Conservation (phyloP, 495 filamentous ascomycete genomes). For the Copromyces sp. region DNA sequence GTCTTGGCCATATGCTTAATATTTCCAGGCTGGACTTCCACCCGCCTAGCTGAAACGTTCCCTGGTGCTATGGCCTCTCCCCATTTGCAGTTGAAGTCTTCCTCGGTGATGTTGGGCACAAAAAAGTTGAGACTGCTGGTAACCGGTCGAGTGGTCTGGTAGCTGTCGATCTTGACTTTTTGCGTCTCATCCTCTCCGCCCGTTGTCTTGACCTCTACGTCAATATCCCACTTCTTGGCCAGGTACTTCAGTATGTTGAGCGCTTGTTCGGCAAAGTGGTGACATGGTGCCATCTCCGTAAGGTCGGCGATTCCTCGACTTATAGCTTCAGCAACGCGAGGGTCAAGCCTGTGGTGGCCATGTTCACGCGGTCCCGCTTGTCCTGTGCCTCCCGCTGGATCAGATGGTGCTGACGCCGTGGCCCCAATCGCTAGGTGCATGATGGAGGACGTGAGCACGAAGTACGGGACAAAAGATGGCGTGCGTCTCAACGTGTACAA, state of each 20-base stretch:
- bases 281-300: slow-evolving; percentile 46
- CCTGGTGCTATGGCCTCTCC: slow-evolving; percentile 4
- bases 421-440: slow-evolving; percentile 47
- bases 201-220: slow-evolving; percentile 29
- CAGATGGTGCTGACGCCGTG: slow-evolving; percentile 7
- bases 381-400: background rate
- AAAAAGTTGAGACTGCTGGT: slow-evolving; percentile 43
- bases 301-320: slow-evolving; percentile 40
- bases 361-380: slow-evolving; percentile 9
- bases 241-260: slow-evolving; percentile 48
- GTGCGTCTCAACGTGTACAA: slow-evolving; percentile 50
- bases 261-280: slow-evolving; percentile 47
- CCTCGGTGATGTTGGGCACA: slow-evolving; percentile 33
- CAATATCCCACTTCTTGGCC: slow-evolving; percentile 46
- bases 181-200: background rate
- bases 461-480: slow-evolving; percentile 48
- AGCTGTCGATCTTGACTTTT: slow-evolving; percentile 6
- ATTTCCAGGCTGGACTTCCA: slow-evolving; percentile 1
- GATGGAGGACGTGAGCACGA: slow-evolving; percentile 47
- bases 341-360: slow-evolving; percentile 14
- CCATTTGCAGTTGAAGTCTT: slow-evolving; percentile 32
- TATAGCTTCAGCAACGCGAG: slow-evolving; percentile 28
- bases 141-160: slow-evolving; percentile 23
- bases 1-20: slow-evolving; percentile 10
- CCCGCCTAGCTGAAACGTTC: background rate